These are phyloP conservation scores for Diaporthe sp. DNA, from an alignment of 2,329 filamentous ascomycete genomes.

Conservation along the genomic window DNA sequence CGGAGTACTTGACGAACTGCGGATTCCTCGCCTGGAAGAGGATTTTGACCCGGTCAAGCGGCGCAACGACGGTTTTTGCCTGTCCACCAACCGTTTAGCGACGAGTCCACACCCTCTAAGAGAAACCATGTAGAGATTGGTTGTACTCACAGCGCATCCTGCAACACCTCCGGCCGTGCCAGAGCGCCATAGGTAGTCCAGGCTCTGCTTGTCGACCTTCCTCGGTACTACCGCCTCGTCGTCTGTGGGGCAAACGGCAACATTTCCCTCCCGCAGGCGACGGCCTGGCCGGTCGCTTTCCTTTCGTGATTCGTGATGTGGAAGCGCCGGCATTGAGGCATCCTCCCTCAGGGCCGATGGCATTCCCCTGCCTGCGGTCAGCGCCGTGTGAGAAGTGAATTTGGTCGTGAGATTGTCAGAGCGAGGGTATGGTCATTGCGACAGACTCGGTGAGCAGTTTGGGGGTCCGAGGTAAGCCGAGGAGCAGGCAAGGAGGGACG, in stretches of 20 bases:
- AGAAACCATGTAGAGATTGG: background rate
- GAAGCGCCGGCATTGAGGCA: conserved; percentile 70
- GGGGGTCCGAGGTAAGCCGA: background rate
- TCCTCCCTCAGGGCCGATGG: conserved; percentile 68
- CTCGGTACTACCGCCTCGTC: conserved; percentile 64
- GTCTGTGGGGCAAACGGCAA: conserved; percentile 64
- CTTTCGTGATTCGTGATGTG: conserved; percentile 56
- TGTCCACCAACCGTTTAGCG: conserved; percentile 54
- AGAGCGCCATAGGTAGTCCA: conserved; percentile 87
- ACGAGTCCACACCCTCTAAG: background rate
- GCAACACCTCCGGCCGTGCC: conserved; percentile 91
- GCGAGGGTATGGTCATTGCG: conserved; percentile 13
- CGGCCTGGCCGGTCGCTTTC: conserved; percentile 48
- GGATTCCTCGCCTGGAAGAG: conserved; percentile 97
- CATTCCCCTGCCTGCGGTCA: conserved; percentile 58
- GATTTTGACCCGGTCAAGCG: conserved; percentile 97
- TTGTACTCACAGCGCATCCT: conserved; percentile 83
- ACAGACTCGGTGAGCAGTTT: background rate
- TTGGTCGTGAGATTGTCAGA: conserved; percentile 7
- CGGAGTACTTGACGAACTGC: conserved; percentile 92
- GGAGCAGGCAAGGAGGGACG: background rate
- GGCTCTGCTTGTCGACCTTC: conserved; percentile 77
- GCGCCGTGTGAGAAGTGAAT: conserved; percentile 12
- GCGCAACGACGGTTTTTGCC: conserved; percentile 96
- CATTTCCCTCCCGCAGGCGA: conserved; percentile 48